A percentile compares a stretch with the other conserved stretches of the same genome.
Conservation (phyloP, 371 early-diverging fungal species). For the Mortierella sp. region DNA sequence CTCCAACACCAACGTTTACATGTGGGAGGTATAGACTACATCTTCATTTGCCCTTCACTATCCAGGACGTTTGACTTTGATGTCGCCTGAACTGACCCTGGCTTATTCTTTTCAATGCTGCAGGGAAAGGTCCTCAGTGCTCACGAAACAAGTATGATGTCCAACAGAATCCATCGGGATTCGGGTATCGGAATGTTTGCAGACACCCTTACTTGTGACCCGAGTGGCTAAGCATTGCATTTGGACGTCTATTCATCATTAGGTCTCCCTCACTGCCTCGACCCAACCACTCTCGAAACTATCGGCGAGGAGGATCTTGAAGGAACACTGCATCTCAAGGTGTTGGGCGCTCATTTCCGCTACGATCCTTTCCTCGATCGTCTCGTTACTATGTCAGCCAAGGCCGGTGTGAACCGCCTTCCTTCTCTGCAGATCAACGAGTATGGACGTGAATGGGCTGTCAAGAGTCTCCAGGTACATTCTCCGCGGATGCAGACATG, state of each 20-base stretch:
- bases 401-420: conserved; percentile 38
- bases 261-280: conserved; percentile 49
- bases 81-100: too few relatives aligned
- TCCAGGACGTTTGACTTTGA: too few relatives aligned
- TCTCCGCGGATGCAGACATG: too few relatives aligned
- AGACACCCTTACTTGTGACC: too few relatives aligned
- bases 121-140: conserved; percentile 49
- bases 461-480: conserved; percentile 46
- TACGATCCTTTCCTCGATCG: conserved; percentile 47
- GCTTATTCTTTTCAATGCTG: too few relatives aligned
- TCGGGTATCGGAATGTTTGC: too few relatives aligned
- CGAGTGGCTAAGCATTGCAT: too few relatives aligned
- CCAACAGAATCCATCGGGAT: too few relatives aligned
- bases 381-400: conserved; percentile 50
- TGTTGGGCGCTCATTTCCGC: conserved; percentile 48
- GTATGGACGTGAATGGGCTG: conserved; percentile 46
- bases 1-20: conserved; percentile 49
- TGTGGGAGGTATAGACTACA: conserved; percentile 55
- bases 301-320: conserved; percentile 40
- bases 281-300: conserved; percentile 47
- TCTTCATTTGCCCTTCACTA: too few relatives aligned
- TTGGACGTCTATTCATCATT: neutral
- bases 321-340: conserved; percentile 29
- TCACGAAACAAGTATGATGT: conserved; percentile 36
- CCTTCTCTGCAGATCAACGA: conserved; percentile 49